A percentile compares a stretch with the other conserved stretches of the same genome.
These are phyloP conservation scores for Starmerella sp. DNA, from an alignment of 805 yeast species.

Conservation along the genomic window DNA sequence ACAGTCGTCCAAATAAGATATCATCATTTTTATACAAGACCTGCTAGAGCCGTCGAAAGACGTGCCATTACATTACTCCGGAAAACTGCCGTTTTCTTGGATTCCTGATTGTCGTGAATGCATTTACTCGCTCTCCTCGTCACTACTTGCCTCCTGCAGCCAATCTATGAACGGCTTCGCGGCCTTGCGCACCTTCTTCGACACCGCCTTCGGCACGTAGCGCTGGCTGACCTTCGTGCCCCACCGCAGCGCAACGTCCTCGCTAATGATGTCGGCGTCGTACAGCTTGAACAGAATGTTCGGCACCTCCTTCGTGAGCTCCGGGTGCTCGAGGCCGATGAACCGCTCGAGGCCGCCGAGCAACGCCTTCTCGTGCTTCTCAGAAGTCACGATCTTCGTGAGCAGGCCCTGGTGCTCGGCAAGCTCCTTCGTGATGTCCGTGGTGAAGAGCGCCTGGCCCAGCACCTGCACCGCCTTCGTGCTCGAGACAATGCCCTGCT, in stretches of 20 bases:
- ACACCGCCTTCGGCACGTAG: slow-evolving; percentile 80
- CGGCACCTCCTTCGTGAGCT: slow-evolving; percentile 60
- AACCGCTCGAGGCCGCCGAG: slow-evolving; percentile 94
- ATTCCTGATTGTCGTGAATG: not conserved
- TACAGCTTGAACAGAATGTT: slow-evolving; percentile 72
- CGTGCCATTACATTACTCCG: not conserved
- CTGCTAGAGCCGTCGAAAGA: not conserved
- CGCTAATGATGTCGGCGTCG: slow-evolving; percentile 72
- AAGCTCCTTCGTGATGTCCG: slow-evolving; percentile 60
- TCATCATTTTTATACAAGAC: not conserved
- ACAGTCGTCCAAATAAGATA: not conserved
- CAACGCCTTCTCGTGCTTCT: slow-evolving; percentile 65
- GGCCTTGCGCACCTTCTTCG: slow-evolving; percentile 89
- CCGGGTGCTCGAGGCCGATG: slow-evolving; percentile 69
- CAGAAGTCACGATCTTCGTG: slow-evolving; percentile 55
- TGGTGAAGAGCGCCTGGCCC: slow-evolving; percentile 73
- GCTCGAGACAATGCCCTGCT: slow-evolving; percentile 57
- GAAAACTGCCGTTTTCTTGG: not conserved
- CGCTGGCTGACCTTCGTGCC: slow-evolving; percentile 87
- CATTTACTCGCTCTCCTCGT: slow-evolving; percentile 32
- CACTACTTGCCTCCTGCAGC: slow-evolving; percentile 85
- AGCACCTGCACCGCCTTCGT: slow-evolving; percentile 79
- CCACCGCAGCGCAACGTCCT: slow-evolving; percentile 71
- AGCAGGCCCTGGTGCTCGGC: slow-evolving; percentile 72
- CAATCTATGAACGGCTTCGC: slow-evolving; percentile 93